Conservation (phyloP, 345 rosid genomes). For the Citrus unshiu region DNA sequence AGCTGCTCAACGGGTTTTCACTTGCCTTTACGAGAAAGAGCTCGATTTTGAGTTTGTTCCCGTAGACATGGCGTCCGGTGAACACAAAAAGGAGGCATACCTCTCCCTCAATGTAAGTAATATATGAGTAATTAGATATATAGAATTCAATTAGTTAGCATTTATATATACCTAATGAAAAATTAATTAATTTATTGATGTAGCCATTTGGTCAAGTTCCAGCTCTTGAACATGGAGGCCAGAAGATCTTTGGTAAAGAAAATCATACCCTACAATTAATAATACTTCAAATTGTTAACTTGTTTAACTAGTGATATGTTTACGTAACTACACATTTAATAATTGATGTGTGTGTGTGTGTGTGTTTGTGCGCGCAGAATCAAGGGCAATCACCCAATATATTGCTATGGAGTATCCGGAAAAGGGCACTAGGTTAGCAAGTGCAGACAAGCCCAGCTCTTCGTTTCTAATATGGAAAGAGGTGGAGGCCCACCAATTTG, state of each 20-base stretch:
- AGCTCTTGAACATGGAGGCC: slow-evolving; percentile 61
- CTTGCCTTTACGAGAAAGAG: slow-evolving; percentile 28
- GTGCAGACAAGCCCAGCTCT: slow-evolving; percentile 30
- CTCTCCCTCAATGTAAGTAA: slow-evolving; percentile 27
- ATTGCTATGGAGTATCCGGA: slow-evolving; percentile 37
- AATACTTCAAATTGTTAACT: no score
- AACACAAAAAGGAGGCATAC: slow-evolving; percentile 25
- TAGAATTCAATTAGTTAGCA: no score
- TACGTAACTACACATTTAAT: not conserved
- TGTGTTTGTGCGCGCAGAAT: slow-evolving; percentile 36
- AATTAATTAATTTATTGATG: not conserved
- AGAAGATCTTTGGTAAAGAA: slow-evolving; percentile 60
- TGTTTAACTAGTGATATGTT: no score
- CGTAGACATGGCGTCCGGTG: slow-evolving; percentile 20
- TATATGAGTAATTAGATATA: no score
- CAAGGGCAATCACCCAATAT: slow-evolving; percentile 75
- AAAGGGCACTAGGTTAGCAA: slow-evolving; percentile 54
- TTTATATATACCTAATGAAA: no score
- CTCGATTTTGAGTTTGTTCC: slow-evolving; percentile 25
- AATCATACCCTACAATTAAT: not conserved
- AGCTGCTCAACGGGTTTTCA: slow-evolving; percentile 11
- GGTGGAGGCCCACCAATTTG: slow-evolving; percentile 68
- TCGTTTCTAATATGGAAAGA: slow-evolving; percentile 49
- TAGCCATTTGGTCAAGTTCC: slow-evolving; percentile 89
- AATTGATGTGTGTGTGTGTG: no score